Conservation (phyloP, 2,329 filamentous ascomycete species). For the Ophiostoma perfectum region DNA sequence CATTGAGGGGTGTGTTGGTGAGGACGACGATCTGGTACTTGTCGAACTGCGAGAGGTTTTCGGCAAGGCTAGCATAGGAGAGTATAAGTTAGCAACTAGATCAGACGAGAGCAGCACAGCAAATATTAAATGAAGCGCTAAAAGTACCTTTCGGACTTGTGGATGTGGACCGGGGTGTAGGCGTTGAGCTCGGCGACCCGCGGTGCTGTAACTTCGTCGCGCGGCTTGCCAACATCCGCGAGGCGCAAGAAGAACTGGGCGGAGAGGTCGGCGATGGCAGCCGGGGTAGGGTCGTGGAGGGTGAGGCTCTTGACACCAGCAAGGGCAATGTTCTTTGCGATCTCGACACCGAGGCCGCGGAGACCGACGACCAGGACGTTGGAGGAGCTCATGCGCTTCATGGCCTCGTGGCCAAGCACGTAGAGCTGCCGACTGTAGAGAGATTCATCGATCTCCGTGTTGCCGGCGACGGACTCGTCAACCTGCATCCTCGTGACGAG, state of each 20-base stretch:
- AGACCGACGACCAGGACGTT: slow-evolving; percentile 89
- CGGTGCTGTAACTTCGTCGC: slow-evolving; percentile 79
- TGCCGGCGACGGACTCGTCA: slow-evolving; percentile 52
- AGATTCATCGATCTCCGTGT: slow-evolving; percentile 63
- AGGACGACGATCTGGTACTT: slow-evolving; percentile 90
- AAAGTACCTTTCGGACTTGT: slow-evolving; percentile 41
- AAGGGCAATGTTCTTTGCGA: slow-evolving; percentile 97
- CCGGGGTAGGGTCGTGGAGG: slow-evolving; percentile 81
- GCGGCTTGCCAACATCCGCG: slow-evolving; percentile 85
- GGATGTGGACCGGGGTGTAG: slow-evolving; percentile 85
- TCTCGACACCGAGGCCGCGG: slow-evolving; percentile 92
- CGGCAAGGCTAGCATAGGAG: slow-evolving; percentile 52
- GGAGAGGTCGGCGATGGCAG: slow-evolving; percentile 81
- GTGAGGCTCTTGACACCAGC: slow-evolving; percentile 97
- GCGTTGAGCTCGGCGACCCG: slow-evolving; percentile 91
- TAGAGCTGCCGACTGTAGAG: slow-evolving; percentile 71
- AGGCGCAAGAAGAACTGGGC: slow-evolving; percentile 93
- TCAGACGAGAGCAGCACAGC: too few relatives aligned
- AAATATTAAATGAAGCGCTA: too few relatives aligned
- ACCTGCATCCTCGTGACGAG: slow-evolving; percentile 61
- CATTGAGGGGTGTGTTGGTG: slow-evolving; percentile 72
- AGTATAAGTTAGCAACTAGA: too few relatives aligned
- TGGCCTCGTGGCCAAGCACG: slow-evolving; percentile 70
- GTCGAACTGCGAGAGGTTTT: slow-evolving; percentile 75
- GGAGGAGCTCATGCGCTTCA: slow-evolving; percentile 98